A percentile compares a stretch with the other conserved stretches of the same genome.
phyloP scores from a whole-genome alignment of 768 basidiomycete genomes.

The Cystobasidium onofrii region DNA sequence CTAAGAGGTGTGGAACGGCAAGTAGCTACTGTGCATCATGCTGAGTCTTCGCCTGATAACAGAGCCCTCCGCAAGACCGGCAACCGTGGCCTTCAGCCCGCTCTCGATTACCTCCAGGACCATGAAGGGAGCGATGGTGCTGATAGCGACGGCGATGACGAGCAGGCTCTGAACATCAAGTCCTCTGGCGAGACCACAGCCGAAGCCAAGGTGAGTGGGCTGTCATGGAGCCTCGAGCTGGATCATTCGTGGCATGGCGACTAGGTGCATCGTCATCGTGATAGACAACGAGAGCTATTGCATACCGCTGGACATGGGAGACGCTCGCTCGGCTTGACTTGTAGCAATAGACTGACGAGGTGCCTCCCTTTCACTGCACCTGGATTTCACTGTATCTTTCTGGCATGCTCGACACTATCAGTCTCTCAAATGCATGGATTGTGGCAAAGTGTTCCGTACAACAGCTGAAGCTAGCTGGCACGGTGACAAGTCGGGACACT shows the following conservation, averaged over 20 bases:
- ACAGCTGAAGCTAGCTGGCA: constrained; percentile 9
- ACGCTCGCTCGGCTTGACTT: too few relatives aligned
- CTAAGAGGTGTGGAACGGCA: constrained; percentile 12
- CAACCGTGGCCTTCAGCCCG: constrained; percentile 75
- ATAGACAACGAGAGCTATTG: neutral
- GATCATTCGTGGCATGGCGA: too few relatives aligned
- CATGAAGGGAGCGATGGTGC: constrained; percentile 17
- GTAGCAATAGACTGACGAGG: too few relatives aligned
- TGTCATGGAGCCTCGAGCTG: neutral
- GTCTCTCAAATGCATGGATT: constrained; percentile 38
- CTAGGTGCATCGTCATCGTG: too few relatives aligned
- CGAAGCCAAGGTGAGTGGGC: constrained; percentile 43
- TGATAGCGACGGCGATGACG: constrained; percentile 36
- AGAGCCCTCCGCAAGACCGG: constrained; percentile 28
- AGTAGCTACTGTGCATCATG: neutral
- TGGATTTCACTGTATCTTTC: too few relatives aligned
- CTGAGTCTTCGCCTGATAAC: neutral
- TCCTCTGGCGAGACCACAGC: constrained; percentile 25
- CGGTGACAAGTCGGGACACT: constrained; percentile 74
- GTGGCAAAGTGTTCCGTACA: constrained; percentile 35
- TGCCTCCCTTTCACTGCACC: too few relatives aligned
- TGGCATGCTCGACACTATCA: too few relatives aligned
- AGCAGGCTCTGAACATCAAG: constrained; percentile 40
- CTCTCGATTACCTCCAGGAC: constrained; percentile 45
- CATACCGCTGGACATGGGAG: too few relatives aligned